These are phyloP conservation scores for Aspergillus neotritici DNA, from an alignment of 2,329 filamentous ascomycete species.

Conservation along the genomic window DNA sequence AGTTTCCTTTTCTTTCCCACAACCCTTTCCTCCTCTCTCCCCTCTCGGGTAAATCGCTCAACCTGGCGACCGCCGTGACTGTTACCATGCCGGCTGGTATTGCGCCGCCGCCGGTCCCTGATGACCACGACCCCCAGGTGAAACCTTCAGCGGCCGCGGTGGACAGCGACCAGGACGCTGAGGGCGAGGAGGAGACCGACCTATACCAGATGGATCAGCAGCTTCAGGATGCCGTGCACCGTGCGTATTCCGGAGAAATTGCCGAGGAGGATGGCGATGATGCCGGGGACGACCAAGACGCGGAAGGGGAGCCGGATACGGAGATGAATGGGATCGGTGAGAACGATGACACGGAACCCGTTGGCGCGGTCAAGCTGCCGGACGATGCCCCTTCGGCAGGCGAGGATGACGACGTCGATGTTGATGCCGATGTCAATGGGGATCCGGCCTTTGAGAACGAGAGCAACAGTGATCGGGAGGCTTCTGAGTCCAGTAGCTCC, in stretches of 20 bases:
- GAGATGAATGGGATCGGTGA: conserved; percentile 30
- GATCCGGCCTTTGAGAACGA: conserved; percentile 41
- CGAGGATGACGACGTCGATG: conserved; percentile 39
- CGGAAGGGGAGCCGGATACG: conserved; percentile 20
- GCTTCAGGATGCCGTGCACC: conserved; percentile 34
- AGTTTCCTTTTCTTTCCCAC: conserved; percentile 9
- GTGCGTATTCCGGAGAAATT: conserved; percentile 30
- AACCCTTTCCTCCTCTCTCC: conserved; percentile 1
- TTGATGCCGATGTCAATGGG: conserved; percentile 36
- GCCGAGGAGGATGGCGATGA: conserved; percentile 26
- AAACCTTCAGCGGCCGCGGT: conserved; percentile 29
- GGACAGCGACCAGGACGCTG: conserved; percentile 41
- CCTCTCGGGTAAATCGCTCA: conserved; percentile 17
- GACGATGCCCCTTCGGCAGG: conserved; percentile 25
- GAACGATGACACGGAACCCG: conserved; percentile 40
- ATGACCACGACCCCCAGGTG: conserved; percentile 29
- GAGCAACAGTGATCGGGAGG: conserved; percentile 37
- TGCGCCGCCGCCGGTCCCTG: conserved; percentile 25
- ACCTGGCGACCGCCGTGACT: conserved; percentile 35
- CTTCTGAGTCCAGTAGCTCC: conserved; percentile 43
- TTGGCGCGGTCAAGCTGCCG: conserved; percentile 34
- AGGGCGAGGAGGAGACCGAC: conserved; percentile 42
- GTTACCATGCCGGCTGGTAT: conserved; percentile 38
- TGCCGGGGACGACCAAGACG: conserved; percentile 30
- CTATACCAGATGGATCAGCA: conserved; percentile 37